Evolutionary conservation across 371 early-diverging fungal species (phyloP), one percentile per base, ranked within the genome.

Genomic region (Mucor irregularis): DNA sequence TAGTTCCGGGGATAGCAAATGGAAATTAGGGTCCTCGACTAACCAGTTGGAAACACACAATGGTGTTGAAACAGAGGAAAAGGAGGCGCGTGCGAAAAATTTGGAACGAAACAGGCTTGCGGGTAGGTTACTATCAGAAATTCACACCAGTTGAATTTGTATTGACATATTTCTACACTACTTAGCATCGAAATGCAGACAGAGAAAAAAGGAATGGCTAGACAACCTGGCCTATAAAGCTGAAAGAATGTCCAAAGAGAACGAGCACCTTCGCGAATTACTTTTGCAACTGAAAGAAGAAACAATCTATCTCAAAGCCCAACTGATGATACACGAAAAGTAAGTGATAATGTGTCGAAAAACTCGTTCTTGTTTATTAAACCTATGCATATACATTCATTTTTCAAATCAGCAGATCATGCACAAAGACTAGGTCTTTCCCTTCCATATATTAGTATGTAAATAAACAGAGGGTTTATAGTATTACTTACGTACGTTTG

Each of bases 141-240:
- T n/a, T n/a, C 31, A 11, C 11, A 7, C 5, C 31, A 31, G 5
- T 31, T 31, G 5, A 7, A 7, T 31, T 31, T 31, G 31, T 31
- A 31, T 31, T 31, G 14, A 9, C 21, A n/a, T 22, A 11, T 8
- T 44, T 0, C 39, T 13, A 1, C 9, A 16, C 21, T 6, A 38
- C 14, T 11, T 31, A 58, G 53, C 53, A 25, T 51, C 11, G 5
- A 58, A 58, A 31, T 58, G 59, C 25, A 58, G 59, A 31, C 59
- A 58, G 21, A 9, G 46, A n/a, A 52, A 58, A 25, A 58, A 58
- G 17, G 22, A 58, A 52, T 58, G 59, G 59, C 16, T 58, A n/a
- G 52, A 52, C 11, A 25, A 52, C 21, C 7, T 58, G 11, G 39
- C 44, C n/a, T 35, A 38, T 21, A 52, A 38, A n/a, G 35, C 46